Evolutionary conservation across 192 early-diverging fungal genomes (phyloP), one percentile per base, ranked within the genome.

Genomic region (Gonapodya prolifera): DNA sequence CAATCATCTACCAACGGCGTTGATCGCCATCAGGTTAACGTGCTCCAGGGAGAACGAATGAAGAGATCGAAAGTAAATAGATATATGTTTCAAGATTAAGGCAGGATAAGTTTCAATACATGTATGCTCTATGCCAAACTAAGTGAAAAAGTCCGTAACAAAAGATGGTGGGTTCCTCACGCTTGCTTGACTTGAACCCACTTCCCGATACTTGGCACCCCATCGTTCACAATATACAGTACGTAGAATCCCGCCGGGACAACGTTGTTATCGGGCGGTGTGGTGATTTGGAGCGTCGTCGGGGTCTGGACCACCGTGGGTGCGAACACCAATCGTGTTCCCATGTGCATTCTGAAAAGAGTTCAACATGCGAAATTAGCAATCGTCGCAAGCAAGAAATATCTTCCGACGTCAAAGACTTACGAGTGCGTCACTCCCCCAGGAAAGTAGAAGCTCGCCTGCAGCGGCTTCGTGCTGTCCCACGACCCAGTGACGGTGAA

Each of bases 231-330:
- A 2, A 87, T 78, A 34, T 84, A 83, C 32, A 89, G 75, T 35
- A 83, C 86, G 75, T 80, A 82, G 34, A 81, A 84, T 28, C 85
- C 88, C 23, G 88, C 87, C n/a, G 88, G 83, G 76, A 89, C 83
- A 2, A 89, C 61, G 75, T 84, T 83, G 45, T 82, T 69, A 74
- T 87, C 83, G 70, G 88, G 88, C 17, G 86, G 86, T 35, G 82
- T 76, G 1, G 34, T 77, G 18, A 89, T 61, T 23, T 61, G 45
- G 23, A 61, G 45, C 8, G 8, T 61, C 45, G 45, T 61, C 45
- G 45, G 8, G 8, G 45, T 16, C 45, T 16, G 8, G 45, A 61
- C 45, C 8, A 23, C 23, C 8, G 23, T 61, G 8, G 45, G 45
- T 23, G 45, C 45, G 8, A 61, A 61, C 45, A 61, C 45, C 8